phyloP scores from a whole-genome alignment of 177 flowering plant genomes.

The Vitis hybrid region DNA sequence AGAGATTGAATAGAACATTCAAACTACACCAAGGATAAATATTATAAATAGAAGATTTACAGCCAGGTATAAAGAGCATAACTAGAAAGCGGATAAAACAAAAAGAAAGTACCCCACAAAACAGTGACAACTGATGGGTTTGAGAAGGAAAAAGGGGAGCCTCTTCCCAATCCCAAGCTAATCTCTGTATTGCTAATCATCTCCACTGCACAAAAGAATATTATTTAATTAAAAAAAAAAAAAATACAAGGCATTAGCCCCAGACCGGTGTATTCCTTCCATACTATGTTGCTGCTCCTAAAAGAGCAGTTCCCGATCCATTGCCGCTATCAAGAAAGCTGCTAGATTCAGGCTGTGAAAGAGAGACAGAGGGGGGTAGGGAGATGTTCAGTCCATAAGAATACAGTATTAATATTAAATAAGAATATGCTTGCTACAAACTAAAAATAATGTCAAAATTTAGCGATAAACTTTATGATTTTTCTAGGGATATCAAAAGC shows the following conservation, averaged over 20 bases:
- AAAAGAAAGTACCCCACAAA: not conserved
- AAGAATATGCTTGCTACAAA: not conserved
- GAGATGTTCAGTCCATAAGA: not conserved
- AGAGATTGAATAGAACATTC: no score
- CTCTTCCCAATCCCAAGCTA: conserved; percentile 17
- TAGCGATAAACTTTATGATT: not conserved
- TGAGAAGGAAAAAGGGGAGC: conserved; percentile 8
- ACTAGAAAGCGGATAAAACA: no score
- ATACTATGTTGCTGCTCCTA: conserved; percentile 23
- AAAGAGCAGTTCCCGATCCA: conserved; percentile 34
- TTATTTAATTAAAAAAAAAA: not conserved
- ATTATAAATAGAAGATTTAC: no score
- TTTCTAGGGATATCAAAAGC: not conserved
- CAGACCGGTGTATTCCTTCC: not conserved
- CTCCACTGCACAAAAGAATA: not conserved
- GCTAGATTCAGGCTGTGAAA: conserved; percentile 33
- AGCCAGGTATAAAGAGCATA: no score
- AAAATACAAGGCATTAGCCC: not conserved
- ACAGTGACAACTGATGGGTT: not conserved
- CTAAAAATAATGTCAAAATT: not conserved
- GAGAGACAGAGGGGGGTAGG: not conserved
- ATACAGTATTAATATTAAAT: not conserved
- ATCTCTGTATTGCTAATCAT: conserved; percentile 11
- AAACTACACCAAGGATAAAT: no score
- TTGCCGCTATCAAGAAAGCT: conserved; percentile 37